Conservation (phyloP, 495 filamentous ascomycete genomes). For the Cercophora scortea region DNA sequence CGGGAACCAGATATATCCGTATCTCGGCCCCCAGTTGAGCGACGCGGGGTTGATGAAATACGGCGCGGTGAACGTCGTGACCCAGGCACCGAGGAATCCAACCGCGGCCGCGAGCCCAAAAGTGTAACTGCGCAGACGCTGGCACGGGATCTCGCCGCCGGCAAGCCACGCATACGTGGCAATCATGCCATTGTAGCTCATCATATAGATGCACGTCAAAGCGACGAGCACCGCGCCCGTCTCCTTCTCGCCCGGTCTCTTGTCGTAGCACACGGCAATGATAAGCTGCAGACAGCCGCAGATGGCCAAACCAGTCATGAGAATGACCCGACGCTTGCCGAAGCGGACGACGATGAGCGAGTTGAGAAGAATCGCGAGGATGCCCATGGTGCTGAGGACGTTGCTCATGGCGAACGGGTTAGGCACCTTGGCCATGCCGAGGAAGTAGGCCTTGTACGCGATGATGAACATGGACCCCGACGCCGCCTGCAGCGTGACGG, state of each 20-base stretch:
- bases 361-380: constrained; percentile 51
- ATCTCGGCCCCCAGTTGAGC: constrained; percentile 50
- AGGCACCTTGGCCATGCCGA: constrained; percentile 53
- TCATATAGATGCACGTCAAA: constrained; percentile 48
- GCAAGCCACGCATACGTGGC: constrained; percentile 54
- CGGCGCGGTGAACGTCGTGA: constrained; percentile 51
- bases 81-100: constrained; percentile 48
- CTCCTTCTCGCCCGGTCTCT: constrained; percentile 30
- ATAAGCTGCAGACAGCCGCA: constrained; percentile 49
- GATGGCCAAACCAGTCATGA: constrained; percentile 41
- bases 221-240: constrained; percentile 49
- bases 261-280: constrained; percentile 47
- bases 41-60: constrained; percentile 55
- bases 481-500: constrained; percentile 48
- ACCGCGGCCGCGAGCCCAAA: constrained; percentile 48
- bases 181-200: constrained; percentile 47
- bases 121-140: constrained; percentile 48
- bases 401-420: constrained; percentile 53
- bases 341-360: constrained; percentile 43
- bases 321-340: constrained; percentile 47
- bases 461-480: constrained; percentile 57
- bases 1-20: constrained; percentile 49
- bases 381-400: constrained; percentile 47
- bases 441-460: constrained; percentile 58
- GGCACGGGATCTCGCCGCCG: constrained; percentile 50